Base-by-base conservation (phyloP, 176 grass and related monocot genomes). In the Rhipidocladum racemiflorum region DNA sequence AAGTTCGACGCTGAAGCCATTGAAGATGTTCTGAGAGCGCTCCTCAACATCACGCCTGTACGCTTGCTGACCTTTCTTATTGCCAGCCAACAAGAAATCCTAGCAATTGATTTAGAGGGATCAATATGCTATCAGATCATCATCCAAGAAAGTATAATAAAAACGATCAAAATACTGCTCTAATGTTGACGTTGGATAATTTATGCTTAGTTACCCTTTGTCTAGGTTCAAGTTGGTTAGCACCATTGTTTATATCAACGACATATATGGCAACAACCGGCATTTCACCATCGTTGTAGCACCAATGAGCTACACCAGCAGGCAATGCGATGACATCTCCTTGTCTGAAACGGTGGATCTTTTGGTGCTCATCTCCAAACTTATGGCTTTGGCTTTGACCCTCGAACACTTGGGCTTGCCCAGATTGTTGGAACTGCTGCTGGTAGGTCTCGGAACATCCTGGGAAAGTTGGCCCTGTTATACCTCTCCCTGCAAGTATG, bases 361-460 rank as follows among this genome's bases (percentile, higher is more conserved):
- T 84, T 54, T 87, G 80, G 38, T 91, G 89, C 48, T 84, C 80
- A 27, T 91, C 84, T 69, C 36, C 65, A 3, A 73, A 64, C 36
- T 68, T 79, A 30, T 78, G 50, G 21, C 34, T 75, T 78, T 86
- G 79, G 56, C 80, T 70, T 83, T 83, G 73, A 6, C 54, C 62
- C 60, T 48, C 2, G 23, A 11, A 18, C 16, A 3, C 40, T 24
- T 34, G 67, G 21, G 62, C 46, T 4, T 64, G 68, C 24, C 48
- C 9, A 21, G 42, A 45, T 69, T 89, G 67, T 68, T 83, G 79
- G 40, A 70, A 65, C 12, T 83, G 46, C 32, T 76, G 85, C 34
- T 91, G 89, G 29, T 75, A 87, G 1, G 89, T 87, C 72, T 81
- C 70, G 1, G 70, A 81, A 42, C 89, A 91, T 14, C 80, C 89